These are phyloP conservation scores for Eimeria praecox DNA, from an alignment of 169 alveolate genomes.

Conservation along the genomic window DNA sequence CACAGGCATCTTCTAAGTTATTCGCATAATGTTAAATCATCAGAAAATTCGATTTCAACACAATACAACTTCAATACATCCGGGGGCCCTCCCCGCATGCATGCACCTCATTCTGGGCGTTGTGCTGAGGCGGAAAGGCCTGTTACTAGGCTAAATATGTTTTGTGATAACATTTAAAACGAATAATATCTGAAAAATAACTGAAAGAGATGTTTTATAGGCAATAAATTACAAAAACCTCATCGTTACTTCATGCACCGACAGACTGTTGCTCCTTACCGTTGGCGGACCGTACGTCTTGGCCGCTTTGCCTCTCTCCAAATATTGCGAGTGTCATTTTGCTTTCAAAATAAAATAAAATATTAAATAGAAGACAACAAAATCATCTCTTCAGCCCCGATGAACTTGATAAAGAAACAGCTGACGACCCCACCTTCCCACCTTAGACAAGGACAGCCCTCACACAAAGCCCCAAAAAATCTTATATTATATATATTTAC, in stretches of 20 bases:
- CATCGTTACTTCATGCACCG: background rate
- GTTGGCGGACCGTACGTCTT: slow-evolving; percentile 89
- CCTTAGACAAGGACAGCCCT: background rate
- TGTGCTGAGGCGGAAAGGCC: background rate
- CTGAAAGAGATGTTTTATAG: background rate
- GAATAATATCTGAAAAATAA: background rate
- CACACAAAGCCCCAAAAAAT: too few species aligned
- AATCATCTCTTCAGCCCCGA: background rate
- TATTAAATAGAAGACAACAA: background rate
- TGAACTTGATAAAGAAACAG: background rate
- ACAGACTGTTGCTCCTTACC: slow-evolving; percentile 73
- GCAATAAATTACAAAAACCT: too few species aligned
- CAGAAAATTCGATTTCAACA: background rate
- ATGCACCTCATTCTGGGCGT: background rate
- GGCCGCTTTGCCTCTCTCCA: slow-evolving; percentile 89
- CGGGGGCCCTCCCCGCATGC: background rate
- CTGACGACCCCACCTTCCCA: background rate
- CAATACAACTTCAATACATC: background rate
- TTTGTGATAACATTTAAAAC: background rate
- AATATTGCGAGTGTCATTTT: slow-evolving; percentile 88
- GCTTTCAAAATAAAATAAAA: background rate
- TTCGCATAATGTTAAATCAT: background rate
- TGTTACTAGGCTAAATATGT: too few species aligned
- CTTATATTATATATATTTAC: too few species aligned
- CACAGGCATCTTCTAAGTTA: background rate